phyloP scores from a whole-genome alignment of 1,284 basidiomycete genomes.

The Mycena sp. region DNA sequence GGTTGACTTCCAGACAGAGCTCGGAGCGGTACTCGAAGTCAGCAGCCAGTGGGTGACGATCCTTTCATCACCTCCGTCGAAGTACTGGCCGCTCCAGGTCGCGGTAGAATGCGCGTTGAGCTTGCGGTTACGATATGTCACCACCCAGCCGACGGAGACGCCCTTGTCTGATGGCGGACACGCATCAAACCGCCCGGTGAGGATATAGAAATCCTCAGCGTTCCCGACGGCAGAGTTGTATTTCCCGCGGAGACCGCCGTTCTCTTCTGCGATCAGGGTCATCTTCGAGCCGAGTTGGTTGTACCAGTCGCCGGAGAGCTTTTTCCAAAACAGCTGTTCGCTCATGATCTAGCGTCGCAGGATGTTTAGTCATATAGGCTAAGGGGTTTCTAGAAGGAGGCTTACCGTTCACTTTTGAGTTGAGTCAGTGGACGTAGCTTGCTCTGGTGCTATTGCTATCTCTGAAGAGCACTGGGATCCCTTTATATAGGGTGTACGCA shows the following conservation, averaged over 20 bases:
- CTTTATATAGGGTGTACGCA: not conserved
- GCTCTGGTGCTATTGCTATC: not conserved
- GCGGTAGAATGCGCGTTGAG: not conserved
- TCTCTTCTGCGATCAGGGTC: not conserved
- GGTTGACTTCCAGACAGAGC: not conserved
- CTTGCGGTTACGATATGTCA: not conserved
- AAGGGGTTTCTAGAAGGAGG: not conserved
- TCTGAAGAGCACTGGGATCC: not conserved
- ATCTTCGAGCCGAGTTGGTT: slow-evolving; percentile 1
- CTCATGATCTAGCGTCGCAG: not conserved
- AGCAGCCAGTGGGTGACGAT: not conserved
- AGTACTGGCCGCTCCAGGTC: not conserved
- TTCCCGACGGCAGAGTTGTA: not conserved
- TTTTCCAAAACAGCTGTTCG: not conserved
- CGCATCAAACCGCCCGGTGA: not conserved
- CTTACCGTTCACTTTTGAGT: not conserved
- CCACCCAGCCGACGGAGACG: not conserved
- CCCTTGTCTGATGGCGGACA: not conserved
- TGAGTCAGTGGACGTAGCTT: not conserved
- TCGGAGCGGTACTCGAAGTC: not conserved
- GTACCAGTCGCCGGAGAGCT: not conserved
- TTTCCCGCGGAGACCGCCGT: not conserved
- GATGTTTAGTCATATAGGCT: not conserved
- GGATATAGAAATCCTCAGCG: not conserved
- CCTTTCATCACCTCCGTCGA: not conserved